Percentiles rank a stretch among this genome's conserved stretches.
Conservation (phyloP, 805 yeast genomes). For the Yarrowia sp. region DNA sequence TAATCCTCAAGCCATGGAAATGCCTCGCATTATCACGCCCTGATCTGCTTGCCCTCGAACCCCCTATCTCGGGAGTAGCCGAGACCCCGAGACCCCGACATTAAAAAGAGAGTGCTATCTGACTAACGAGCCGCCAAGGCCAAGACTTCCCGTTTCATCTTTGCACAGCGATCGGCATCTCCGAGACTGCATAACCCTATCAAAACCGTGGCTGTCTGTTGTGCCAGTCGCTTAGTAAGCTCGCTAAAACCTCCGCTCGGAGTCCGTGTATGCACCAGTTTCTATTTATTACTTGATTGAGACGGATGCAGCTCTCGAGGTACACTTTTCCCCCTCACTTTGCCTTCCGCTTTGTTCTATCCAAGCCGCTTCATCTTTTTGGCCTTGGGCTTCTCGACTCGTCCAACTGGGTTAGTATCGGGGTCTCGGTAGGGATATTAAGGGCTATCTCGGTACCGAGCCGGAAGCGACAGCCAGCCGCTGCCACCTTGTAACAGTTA, state of each 20-base stretch:
- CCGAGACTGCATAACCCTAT: background rate
- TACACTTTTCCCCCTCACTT: background rate
- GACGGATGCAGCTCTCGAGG: background rate
- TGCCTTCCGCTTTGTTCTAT: background rate
- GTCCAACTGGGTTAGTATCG: constrained; percentile 27
- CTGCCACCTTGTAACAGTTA: no score
- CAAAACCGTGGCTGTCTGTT: no score
- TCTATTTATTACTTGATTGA: background rate
- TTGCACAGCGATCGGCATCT: background rate
- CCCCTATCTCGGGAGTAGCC: constrained; percentile 15
- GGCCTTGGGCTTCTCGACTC: constrained; percentile 25
- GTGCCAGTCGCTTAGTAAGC: no score
- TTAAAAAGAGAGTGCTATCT: background rate
- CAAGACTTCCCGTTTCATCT: background rate
- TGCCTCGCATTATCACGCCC: constrained; percentile 1
- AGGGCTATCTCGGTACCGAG: no score
- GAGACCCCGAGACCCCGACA: constrained; percentile 16
- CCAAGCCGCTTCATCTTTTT: constrained; percentile 23
- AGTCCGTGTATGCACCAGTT: no score
- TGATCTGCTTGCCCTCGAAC: constrained; percentile 6
- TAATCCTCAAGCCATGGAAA: background rate
- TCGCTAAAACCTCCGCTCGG: no score
- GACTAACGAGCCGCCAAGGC: background rate
- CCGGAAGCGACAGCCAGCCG: no score
- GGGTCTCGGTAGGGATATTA: no score